Base-by-base conservation (phyloP, 345 rosid species). In the Geranium brycei region DNA sequence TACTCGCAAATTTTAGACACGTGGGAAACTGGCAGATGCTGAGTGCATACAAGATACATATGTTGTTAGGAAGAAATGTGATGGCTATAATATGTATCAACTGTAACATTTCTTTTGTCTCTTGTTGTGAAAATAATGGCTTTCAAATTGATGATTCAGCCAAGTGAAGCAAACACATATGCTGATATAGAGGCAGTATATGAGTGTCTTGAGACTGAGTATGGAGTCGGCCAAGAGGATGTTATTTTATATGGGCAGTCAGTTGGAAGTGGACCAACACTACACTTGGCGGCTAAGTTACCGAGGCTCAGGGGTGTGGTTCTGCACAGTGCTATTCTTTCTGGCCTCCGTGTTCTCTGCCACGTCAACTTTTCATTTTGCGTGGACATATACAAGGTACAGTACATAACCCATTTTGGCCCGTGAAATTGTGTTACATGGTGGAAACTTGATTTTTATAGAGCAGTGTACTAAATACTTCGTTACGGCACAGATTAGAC, bases 291-390 rank as follows among this genome's bases (percentile, higher is more conserved):
- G 59, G 85, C 96, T 57, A 91, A 95, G 77, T 79, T 95, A 75
- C 97, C 99, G 4, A 78, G 99, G 79, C 80, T 95, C 55, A 82
- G 99, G 78, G 99, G 99, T 13, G 96, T 95, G 19, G 96, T 95
- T 76, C 82, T 95, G 71, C 99, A 95, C 59, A 95, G 99, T 16
- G 96, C 91, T 77, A 95, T 95, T 69, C 97, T 95, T 71, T 95
- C 99, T 58, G 99, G 99, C 63, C 97, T 95, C 57, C 97, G 99
- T 11, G 99, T 95, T 66, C 85, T 95, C 63, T 95, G 99, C 79
- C 99, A 95, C 63, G 96, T 87, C 60, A 95, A 85, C 63, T 91
- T 82, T 77, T 62, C 85, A 31, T 91, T 79, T 73, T 95, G 99
- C 71, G 85, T 85, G 15, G 99, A 95, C 79, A 95, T 95, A 32